These are phyloP conservation scores for Mycena epipterygia DNA, from an alignment of 768 basidiomycete species.

Conservation along the genomic window DNA sequence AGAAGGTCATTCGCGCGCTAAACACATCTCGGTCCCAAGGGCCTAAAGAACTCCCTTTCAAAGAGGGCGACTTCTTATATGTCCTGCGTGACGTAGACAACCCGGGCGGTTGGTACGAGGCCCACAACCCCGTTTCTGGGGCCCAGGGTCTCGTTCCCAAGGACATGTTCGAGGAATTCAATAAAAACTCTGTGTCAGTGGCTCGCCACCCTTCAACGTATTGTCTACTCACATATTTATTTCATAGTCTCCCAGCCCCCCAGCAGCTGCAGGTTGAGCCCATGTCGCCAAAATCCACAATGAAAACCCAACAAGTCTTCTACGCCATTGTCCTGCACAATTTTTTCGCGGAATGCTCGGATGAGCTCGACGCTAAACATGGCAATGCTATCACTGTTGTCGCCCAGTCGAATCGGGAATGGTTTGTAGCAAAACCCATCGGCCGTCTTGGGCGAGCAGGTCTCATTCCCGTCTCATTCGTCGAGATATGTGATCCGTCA, in stretches of 20 bases:
- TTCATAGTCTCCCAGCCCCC: constrained; percentile 35
- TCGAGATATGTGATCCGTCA: constrained; percentile 93
- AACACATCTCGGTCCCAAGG: constrained; percentile 73
- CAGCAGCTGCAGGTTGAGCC: constrained; percentile 40
- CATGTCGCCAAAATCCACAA: constrained; percentile 47
- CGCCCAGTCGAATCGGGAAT: constrained; percentile 98
- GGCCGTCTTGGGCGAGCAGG: constrained; percentile 95
- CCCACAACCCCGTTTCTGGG: constrained; percentile 92
- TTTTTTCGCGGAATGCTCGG: constrained; percentile 94
- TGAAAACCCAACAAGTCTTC: constrained; percentile 75
- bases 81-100: constrained; percentile 82
- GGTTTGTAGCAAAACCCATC: constrained; percentile 99
- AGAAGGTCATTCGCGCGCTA: constrained; percentile 95
- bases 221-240: constrained; percentile 30
- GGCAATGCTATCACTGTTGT: constrained; percentile 97
- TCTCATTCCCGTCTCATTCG: constrained; percentile 96
- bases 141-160: constrained; percentile 93
- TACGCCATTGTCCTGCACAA: constrained; percentile 98
- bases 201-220: not conserved
- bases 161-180: constrained; percentile 91
- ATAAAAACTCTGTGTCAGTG: constrained; percentile 75
- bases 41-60: constrained; percentile 90
- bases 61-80: constrained; percentile 98
- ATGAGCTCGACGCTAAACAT: constrained; percentile 94
- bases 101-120: constrained; percentile 86